Conservation (phyloP, 106 monocot genomes). For the Platanthera guangdongensis region DNA sequence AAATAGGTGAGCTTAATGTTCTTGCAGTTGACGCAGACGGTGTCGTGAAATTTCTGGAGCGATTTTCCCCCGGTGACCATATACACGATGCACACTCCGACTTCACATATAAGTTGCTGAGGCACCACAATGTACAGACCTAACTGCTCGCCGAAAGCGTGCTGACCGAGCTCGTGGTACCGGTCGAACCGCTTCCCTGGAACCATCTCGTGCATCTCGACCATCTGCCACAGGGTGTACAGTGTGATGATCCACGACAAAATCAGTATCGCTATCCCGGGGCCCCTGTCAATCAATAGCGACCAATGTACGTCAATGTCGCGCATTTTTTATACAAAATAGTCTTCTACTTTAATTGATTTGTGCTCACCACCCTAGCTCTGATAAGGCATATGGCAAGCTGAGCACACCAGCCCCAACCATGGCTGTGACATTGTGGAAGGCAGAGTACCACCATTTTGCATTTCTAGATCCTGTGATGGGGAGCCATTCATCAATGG, state of each 20-base stretch:
- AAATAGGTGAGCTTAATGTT: constrained; percentile 50
- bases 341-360: background rate
- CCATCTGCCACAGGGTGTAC: constrained; percentile 79
- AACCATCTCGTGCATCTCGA: constrained; percentile 81
- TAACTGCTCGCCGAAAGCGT: constrained; percentile 56
- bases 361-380: constrained; percentile 3
- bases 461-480: constrained; percentile 6
- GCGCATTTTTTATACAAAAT: too few species aligned
- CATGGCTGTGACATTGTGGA: constrained; percentile 11
- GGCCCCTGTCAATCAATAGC: constrained; percentile 34
- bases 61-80: constrained; percentile 69
- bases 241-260: constrained; percentile 64
- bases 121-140: constrained; percentile 71
- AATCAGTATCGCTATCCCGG: constrained; percentile 40
- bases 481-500: constrained; percentile 4
- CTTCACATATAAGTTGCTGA: constrained; percentile 48
- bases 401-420: constrained; percentile 6
- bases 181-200: constrained; percentile 61
- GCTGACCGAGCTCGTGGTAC: constrained; percentile 74
- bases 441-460: constrained; percentile 12
- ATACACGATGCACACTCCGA: constrained; percentile 49
- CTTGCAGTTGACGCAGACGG: constrained; percentile 43
- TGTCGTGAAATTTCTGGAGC: constrained; percentile 54
- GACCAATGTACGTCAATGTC: background rate
- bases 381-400: constrained; percentile 2